Conservation (phyloP, 2,329 filamentous ascomycete species). For the Fusarium vanettenii region DNA sequence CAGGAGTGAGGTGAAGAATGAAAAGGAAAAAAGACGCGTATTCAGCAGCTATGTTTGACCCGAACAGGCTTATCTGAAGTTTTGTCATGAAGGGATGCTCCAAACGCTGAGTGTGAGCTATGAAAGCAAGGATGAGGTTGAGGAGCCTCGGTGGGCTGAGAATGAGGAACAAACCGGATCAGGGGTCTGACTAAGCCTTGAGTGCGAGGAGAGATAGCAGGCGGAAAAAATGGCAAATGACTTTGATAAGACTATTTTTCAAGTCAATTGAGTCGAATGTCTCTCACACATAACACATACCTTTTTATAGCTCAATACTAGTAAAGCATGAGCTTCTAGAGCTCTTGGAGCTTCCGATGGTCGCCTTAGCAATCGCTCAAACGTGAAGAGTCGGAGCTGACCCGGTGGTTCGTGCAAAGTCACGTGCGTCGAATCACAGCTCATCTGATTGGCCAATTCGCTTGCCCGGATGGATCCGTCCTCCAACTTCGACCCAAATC, state of each 20-base stretch:
- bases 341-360: conserved; percentile 21
- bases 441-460: conserved; percentile 52
- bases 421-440: conserved; percentile 47
- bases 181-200: neutral
- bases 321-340: conserved; percentile 8
- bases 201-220: neutral
- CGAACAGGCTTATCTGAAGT: fast-evolving
- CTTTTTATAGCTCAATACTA: neutral
- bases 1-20: neutral
- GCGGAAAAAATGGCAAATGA: neutral
- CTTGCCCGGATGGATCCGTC: conserved; percentile 44
- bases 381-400: conserved; percentile 24
- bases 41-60: neutral
- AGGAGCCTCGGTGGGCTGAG: neutral
- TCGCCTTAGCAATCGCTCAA: conserved; percentile 28
- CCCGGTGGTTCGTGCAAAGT: conserved; percentile 26
- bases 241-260: neutral
- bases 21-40: neutral
- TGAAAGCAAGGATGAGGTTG: neutral
- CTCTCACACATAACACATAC: neutral
- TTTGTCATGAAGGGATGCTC: neutral
- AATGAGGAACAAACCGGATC: neutral
- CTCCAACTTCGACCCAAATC: conserved; percentile 55
- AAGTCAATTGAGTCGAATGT: neutral
- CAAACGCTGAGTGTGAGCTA: neutral